Base-by-base conservation (phyloP, 768 basidiomycete species). In the Pleurotus tuber-regium region DNA sequence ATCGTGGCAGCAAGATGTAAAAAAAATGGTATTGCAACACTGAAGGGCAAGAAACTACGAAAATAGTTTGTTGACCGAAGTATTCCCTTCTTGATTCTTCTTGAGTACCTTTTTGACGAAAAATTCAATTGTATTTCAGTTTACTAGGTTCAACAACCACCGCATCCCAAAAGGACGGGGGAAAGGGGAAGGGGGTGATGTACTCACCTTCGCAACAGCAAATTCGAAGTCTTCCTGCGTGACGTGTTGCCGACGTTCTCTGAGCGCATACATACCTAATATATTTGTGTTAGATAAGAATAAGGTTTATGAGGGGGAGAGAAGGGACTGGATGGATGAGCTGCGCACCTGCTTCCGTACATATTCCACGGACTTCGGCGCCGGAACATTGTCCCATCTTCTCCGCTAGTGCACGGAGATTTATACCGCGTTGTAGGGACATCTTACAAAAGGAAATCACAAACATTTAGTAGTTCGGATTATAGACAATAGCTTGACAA, bases 311-410 rank as follows among this genome's bases (percentile, higher is more conserved):
- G 16, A 30, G 35, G 14, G 33, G 9, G 51, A 40, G 26, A 21
- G 8, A 39, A 33, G 18, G 30, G n/a, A 14, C 40, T 19, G 39
- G 33, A 57, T 36, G 10, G 2, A 23, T 33, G 38, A 29, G 10
- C 46, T n/a, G 68, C 84, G 54, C 51, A 86, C 92, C 91, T n/a
- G 93, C 94, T 74, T 96, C 93, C 0, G 95, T 96, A 66, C 93
- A 96, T 59, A 97, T 97, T 70, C 94, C 96, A 12, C 96, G 81
- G 12, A 98, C 96, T 67, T 99, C 96, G 1, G 96, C 96, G 58
- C 96, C 96, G 1, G 92, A 96, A 65, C 96, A 98, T 63, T 97
- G 92, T 0, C 96, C 96, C 96, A 98, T 99, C 79, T 99, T 98
- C 68, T 98, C 96, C 0, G 96, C 96, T 2, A 99, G 76, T 2